Base-by-base conservation (phyloP, 2,329 filamentous ascomycete species). In the Sclerotinia minor region DNA sequence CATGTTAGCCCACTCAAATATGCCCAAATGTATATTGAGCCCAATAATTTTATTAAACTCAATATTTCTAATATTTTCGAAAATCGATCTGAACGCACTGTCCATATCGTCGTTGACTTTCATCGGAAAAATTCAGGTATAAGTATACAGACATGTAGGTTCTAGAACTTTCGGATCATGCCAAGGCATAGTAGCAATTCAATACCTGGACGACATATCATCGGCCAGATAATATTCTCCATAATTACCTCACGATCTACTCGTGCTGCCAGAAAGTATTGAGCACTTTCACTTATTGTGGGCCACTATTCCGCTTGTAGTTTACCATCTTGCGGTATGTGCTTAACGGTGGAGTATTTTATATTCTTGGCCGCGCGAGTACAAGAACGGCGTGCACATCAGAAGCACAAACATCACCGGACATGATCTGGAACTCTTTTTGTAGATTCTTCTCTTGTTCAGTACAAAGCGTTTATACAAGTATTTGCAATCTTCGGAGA, bases 401-500 rank as follows among this genome's bases (percentile, higher is more conserved):
- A 38, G 13, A 26, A n/a, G n/a, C 59, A 38, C 32, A 8, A 13
- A 50, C 8, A 38, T 41, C 32, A 8, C 15, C 45, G 17, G 21
- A 5, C 8, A 35, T n/a, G 26, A 29, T 17, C 26, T 47, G 11
- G 29, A 50, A 61, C 21, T 15, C n/a, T 32, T 49, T n/a, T 6
- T 35, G n/a, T 24, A 35, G 32, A 35, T 7, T 13, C 21, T 15
- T 41, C 24, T 63, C 17, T 8, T 52, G 5, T n/a, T 17, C 15
- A 9, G 21, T 8, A 41, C 19, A 17, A 26, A 47, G 47, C 17
- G n/a, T 26, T 63, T 3, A 41, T 50, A 24, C 19, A 24, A 29
- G 38, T 50, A 52, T 63, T 63, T 63, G 45, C 50, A n/a, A 38
- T 63, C 13, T 5, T 9, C 59, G 59, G 45, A 63, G 29, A 63